Conservation (phyloP, 345 rosid species). For the Linum lewisii region DNA sequence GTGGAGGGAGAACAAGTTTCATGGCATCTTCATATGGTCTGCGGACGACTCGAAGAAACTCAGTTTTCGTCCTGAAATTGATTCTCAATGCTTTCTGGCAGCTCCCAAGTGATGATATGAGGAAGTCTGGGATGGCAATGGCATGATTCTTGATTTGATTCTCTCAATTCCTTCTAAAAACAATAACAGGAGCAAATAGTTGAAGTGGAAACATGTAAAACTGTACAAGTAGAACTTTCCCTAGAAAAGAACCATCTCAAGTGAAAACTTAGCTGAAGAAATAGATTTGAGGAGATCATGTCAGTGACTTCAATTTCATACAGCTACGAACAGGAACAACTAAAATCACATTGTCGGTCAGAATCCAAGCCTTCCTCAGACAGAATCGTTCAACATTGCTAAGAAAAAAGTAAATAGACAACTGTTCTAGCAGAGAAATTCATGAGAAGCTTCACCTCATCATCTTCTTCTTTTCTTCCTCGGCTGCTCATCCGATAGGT, state of each 20-base stretch:
- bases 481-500: constrained; percentile 18
- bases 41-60: constrained; percentile 49
- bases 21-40: constrained; percentile 50
- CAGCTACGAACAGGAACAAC: neutral
- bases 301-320: too few relatives aligned
- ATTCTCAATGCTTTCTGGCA: constrained; percentile 29
- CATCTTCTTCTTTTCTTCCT: constrained; percentile 41
- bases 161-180: neutral
- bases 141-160: too few relatives aligned
- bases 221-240: too few relatives aligned
- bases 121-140: too few relatives aligned
- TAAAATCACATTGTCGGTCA: neutral
- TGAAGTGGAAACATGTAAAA: too few relatives aligned
- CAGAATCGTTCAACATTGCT: neutral
- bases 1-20: constrained; percentile 25
- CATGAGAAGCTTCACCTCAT: constrained; percentile 16
- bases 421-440: neutral
- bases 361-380: neutral
- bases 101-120: neutral
- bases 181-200: too few relatives aligned
- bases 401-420: neutral
- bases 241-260: too few relatives aligned
- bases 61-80: constrained; percentile 29
- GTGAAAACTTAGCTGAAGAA: too few relatives aligned
- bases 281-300: too few relatives aligned